These are phyloP conservation scores for Lepidium aucheri DNA, from an alignment of 345 rosid genomes.

Conservation along the genomic window DNA sequence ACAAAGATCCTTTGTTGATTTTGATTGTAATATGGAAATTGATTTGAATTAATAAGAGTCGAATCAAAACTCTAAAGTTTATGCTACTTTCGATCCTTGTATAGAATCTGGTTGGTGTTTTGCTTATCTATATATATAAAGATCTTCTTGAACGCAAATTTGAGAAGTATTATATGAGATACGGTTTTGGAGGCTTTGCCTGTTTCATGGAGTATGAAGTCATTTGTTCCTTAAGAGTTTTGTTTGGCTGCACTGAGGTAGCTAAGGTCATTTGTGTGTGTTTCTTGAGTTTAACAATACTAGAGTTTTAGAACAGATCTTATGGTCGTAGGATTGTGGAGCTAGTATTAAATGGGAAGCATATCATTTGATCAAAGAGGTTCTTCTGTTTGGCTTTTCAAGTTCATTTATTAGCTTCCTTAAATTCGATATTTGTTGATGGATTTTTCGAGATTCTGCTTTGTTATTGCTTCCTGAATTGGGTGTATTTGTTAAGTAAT, in stretches of 20 bases:
- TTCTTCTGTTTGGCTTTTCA: background rate
- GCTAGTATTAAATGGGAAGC: background rate
- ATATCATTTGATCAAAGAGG: background rate
- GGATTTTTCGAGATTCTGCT: background rate
- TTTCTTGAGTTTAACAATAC: background rate
- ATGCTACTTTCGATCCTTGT: background rate
- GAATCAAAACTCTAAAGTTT: background rate
- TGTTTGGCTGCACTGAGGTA: background rate
- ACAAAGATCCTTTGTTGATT: background rate
- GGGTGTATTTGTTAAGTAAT: background rate
- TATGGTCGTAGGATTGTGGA: background rate
- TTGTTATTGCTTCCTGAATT: background rate
- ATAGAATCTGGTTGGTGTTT: background rate
- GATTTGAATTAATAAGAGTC: background rate
- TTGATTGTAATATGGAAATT: background rate
- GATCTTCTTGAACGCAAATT: background rate
- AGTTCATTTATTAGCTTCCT: background rate
- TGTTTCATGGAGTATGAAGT: background rate
- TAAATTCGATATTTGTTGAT: background rate
- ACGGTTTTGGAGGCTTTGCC: background rate
- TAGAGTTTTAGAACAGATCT: background rate
- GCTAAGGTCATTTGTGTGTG: background rate
- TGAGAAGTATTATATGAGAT: background rate
- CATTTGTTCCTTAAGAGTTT: background rate
- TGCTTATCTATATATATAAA: background rate